These are phyloP conservation scores for Nicotiana sylvestris DNA, from an alignment of 257 asterid genomes.

Conservation along the genomic window DNA sequence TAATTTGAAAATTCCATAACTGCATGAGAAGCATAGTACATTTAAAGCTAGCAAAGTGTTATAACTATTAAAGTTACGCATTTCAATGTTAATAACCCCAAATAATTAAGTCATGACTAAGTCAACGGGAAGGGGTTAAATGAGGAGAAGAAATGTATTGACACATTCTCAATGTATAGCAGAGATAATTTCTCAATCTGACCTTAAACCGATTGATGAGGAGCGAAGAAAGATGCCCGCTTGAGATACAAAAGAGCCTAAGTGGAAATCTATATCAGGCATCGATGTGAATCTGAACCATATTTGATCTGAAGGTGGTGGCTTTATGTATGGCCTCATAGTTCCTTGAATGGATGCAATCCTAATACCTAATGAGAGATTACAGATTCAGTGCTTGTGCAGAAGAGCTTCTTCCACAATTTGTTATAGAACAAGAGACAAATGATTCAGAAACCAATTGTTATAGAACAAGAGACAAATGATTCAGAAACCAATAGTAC, in stretches of 20 bases:
- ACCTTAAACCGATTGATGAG: constrained; percentile 84
- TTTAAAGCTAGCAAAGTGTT: background rate
- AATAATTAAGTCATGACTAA: background rate
- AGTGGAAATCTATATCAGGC: constrained; percentile 80
- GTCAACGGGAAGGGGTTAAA: background rate
- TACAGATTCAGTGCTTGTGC: constrained; percentile 19
- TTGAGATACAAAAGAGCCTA: constrained; percentile 77
- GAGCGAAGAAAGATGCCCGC: constrained; percentile 62
- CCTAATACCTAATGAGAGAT: constrained; percentile 56
- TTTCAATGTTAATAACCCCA: background rate
- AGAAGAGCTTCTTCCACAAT: background rate
- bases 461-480: background rate
- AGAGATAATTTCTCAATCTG: constrained; percentile 20
- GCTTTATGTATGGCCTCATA: constrained; percentile 59
- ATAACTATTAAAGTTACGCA: background rate
- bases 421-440: background rate
- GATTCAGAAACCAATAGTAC: too few species aligned
- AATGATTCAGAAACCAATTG: too few species aligned
- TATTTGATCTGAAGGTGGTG: constrained; percentile 94
- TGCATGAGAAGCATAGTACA: background rate
- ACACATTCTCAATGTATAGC: background rate
- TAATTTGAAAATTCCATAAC: too few species aligned
- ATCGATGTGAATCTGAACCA: constrained; percentile 86
- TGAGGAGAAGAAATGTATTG: background rate
- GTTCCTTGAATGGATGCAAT: constrained; percentile 83